Conservation (phyloP, 2,329 filamentous ascomycete species). For the Didymella exigua region DNA sequence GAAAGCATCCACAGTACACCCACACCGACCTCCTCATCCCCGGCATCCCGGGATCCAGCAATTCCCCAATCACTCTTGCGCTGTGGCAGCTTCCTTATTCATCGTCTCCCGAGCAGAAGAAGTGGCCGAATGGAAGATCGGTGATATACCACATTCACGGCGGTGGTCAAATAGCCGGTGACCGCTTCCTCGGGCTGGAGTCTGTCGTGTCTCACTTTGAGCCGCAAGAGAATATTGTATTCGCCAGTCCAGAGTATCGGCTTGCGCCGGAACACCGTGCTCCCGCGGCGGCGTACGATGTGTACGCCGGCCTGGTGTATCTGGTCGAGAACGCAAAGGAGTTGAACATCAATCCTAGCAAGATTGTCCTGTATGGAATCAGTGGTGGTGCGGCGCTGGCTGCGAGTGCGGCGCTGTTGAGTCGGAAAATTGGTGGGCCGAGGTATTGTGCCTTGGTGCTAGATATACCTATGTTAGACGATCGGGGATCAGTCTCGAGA, state of each 20-base stretch:
- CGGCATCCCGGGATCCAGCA: not conserved
- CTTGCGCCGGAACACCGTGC: constrained; percentile 52
- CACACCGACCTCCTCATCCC: not conserved
- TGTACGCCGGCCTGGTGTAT: constrained; percentile 30
- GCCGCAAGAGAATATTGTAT: constrained; percentile 21
- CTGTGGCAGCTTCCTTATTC: not conserved
- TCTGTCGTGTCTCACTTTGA: constrained; percentile 34
- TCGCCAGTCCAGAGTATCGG: constrained; percentile 48
- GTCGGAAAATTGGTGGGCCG: constrained; percentile 42
- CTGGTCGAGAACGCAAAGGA: constrained; percentile 43
- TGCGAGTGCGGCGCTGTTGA: constrained; percentile 49
- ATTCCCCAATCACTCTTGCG: not conserved
- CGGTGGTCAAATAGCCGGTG: constrained; percentile 49
- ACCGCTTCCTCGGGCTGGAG: constrained; percentile 31
- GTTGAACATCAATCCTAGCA: constrained; percentile 50
- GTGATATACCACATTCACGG: constrained; percentile 47
- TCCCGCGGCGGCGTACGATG: constrained; percentile 47
- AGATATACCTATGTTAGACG: constrained; percentile 57
- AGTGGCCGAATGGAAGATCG: not conserved
- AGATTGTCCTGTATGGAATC: constrained; percentile 52
- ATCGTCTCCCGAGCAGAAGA: not conserved
- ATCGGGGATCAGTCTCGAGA: constrained; percentile 28
- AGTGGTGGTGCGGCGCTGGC: constrained; percentile 53
- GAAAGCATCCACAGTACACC: not conserved
- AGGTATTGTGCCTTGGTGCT: constrained; percentile 51